Evolutionary conservation across 164 flowering plant species (phyloP), one percentile per base, ranked within the genome.

Genomic region (Sextonia rubra): DNA sequence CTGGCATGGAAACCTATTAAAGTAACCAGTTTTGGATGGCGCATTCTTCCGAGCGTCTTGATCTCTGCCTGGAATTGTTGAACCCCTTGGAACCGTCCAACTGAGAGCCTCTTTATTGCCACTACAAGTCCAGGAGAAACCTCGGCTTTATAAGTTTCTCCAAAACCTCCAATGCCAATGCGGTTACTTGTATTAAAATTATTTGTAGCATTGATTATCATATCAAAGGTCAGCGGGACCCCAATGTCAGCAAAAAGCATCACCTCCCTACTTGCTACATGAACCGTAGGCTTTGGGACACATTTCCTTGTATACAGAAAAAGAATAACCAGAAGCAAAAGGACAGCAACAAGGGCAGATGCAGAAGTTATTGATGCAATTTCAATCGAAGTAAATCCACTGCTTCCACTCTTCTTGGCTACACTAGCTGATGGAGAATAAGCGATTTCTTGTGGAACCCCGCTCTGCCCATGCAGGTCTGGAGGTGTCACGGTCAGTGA

Each of bases 71-170:
- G 82, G 49, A 93, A 93, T 71, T 93, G 97, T 77, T 90, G 98
- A 49, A 84, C 82, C 15, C 97, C 94, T 71, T 91, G 97, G 66
- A 91, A 90, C 69, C 96, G 84, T 23, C 98, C 98, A 60, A 93
- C 86, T 14, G 97, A 82, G 61, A 93, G 90, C 72, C 93, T 85
- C 77, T 93, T 93, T 64, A 93, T 80, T 0, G 96, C 97, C 64
- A 93, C 91, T 26, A 88, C 29, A 30, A 82, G 75, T 48, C 92
- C 90, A 1, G 90, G 86, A 12, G 91, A 79, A 26, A 93, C 80
- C 80, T 91, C 96, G 37, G 98, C 98, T 70, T 89, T 93, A 83
- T 89, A 91, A 2, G 98, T 93, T n/a, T 96, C 94, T 69, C 98
- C 98, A 80, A 93, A 93, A 12, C 98, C 97, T 65, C 98, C 98